Evolutionary conservation across 2,329 filamentous ascomycete species (phyloP), one percentile per base, ranked within the genome.

Genomic region (Colletotrichum limetticola): DNA sequence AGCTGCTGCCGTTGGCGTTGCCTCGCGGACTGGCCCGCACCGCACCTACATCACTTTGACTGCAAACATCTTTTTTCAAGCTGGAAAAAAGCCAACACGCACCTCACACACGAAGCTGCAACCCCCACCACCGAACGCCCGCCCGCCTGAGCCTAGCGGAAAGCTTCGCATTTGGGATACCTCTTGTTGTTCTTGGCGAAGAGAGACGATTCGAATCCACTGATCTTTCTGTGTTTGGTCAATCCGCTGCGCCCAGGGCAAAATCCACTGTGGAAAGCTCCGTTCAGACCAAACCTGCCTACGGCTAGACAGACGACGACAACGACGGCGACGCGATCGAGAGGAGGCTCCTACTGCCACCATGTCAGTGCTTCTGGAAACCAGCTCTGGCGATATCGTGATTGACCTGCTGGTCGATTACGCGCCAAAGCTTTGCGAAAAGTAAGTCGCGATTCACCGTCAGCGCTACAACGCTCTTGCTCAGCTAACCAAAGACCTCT

Each of bases 311-410:
- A 26, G 37, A 22, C 62, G 52, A 42, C 46, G 24, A 46, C 46
- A 28, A 35, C 8, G 7, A n/a, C 49, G 55, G 6, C 56, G 55
- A 9, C 56, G 28, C 42, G 12, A 26, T 16, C 46, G 1, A 32
- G 12, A 24, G 3, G 16, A 35, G 12, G n/a, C 32, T 28, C 37
- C 32, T 11, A 3, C 26, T 42, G 52, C 37, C 60, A 62, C 52
- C 63, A 98, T 98, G 96, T 98, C 95, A 75, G 96, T 98, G 68
- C 89, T 98, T 35, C 88, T 99, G 63, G 96, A 99, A 85, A 98
- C 97, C 42, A 98, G 93, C 71, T 90, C 92, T 1, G 96, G 96
- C 79, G 97, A 99, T 83, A 93, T 99, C 79, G 96, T 98, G 76
- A 95, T 98, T 78, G 96, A 99, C 82, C 89, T 99, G 28, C 87